A percentile compares a stretch with the other conserved stretches of the same genome.
phyloP scores from a whole-genome alignment of 495 filamentous ascomycete genomes.

The Aspergillus sclerotiicarbonarius region DNA sequence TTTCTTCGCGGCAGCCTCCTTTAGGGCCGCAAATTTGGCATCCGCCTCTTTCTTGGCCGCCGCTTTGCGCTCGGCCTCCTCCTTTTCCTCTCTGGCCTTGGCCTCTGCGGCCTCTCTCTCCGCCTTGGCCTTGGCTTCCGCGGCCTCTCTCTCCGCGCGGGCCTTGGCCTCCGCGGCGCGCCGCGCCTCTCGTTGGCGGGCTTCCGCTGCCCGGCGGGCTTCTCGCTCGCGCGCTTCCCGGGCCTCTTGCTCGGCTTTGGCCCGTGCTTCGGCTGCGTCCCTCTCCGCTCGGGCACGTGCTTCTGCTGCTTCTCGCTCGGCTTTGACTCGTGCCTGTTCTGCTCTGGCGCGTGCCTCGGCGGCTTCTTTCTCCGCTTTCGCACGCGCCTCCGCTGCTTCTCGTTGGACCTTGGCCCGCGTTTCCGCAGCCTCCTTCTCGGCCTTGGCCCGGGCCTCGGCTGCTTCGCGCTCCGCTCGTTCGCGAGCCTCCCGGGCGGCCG shows the following conservation, averaged over 20 bases:
- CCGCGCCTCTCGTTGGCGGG: conserved; percentile 26
- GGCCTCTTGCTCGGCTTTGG: conserved; percentile 12
- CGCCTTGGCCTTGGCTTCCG: conserved; percentile 39
- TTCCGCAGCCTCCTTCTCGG: conserved; percentile 31
- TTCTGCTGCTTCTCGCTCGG: conserved; percentile 30
- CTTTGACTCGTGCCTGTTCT: conserved; percentile 11
- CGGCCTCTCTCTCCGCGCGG: conserved; percentile 37
- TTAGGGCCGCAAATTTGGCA: conserved; percentile 45
- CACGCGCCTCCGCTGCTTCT: conserved; percentile 22
- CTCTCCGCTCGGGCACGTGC: conserved; percentile 21
- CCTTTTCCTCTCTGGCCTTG: conserved; percentile 37
- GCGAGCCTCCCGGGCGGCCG: conserved; percentile 44
- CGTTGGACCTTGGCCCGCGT: conserved; percentile 10
- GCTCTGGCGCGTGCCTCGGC: conserved; percentile 19
- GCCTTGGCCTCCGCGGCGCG: conserved; percentile 29
- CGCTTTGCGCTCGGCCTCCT: conserved; percentile 45
- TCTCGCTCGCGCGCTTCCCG: conserved; percentile 17
- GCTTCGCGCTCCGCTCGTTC: conserved; percentile 40
- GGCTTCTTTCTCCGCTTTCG: conserved; percentile 30
- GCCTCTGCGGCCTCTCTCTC: conserved; percentile 43
- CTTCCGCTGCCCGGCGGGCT: conserved; percentile 23
- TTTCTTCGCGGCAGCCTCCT: conserved; percentile 45
- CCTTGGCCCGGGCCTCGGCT: conserved; percentile 20
- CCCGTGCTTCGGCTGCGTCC: conserved; percentile 28
- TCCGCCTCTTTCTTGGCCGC: conserved; percentile 47